Percentiles rank a stretch among this genome's conserved stretches.
phyloP scores from a whole-genome alignment of 306 rosid species.

The Lathyrus sativus region DNA sequence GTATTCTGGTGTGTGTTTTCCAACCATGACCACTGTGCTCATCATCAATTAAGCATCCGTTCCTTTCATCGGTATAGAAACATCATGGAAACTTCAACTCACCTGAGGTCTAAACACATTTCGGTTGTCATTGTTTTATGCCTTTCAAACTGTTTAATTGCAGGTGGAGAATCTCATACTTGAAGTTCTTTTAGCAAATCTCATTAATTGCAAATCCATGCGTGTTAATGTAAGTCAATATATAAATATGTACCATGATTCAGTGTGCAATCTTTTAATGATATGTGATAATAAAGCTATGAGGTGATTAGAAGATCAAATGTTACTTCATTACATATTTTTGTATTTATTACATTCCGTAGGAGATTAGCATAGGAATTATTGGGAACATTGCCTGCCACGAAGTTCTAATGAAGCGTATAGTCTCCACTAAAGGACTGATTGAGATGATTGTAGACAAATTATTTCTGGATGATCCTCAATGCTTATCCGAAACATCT shows the following conservation, averaged over 20 bases:
- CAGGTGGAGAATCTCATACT: conserved; percentile 85
- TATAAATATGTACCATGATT: conserved; percentile 13
- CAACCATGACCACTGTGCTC: not conserved
- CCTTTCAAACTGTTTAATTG: conserved; percentile 10
- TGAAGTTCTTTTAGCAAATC: conserved; percentile 81
- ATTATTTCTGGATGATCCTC: conserved; percentile 77
- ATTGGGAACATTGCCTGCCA: conserved; percentile 93
- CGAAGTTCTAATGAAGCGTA: conserved; percentile 59
- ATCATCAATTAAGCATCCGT: conserved; percentile 15
- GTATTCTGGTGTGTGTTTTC: not conserved
- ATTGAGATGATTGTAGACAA: conserved; percentile 60
- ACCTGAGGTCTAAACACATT: not conserved
- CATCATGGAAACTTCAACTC: not conserved
- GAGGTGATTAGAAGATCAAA: conserved; percentile 21
- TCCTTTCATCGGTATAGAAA: conserved; percentile 1
- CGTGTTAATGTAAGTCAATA: conserved; percentile 65
- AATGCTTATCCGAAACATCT: conserved; percentile 78
- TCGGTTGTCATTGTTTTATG: conserved; percentile 29
- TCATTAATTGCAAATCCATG: conserved; percentile 59
- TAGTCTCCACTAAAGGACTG: conserved; percentile 63
- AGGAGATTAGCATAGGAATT: conserved; percentile 85
- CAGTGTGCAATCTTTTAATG: conserved; percentile 4
- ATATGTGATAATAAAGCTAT: conserved; percentile 7
- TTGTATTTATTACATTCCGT: conserved; percentile 41
- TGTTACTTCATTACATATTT: conserved; percentile 23